Evolutionary conservation across 2,329 filamentous ascomycete species (phyloP), one percentile per base, ranked within the genome.

Genomic region (Aspergillus vadensis): DNA sequence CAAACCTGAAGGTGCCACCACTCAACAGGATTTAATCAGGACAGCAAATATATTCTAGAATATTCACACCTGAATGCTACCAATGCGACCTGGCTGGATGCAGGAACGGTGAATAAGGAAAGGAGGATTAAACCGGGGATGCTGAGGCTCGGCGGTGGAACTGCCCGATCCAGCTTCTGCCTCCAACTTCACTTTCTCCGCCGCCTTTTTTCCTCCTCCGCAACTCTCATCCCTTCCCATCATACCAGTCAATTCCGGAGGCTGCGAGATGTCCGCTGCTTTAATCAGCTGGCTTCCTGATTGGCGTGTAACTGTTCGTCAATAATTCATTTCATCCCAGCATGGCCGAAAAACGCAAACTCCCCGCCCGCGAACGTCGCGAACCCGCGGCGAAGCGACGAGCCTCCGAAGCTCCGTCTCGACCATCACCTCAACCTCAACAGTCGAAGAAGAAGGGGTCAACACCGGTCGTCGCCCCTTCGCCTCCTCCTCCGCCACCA

Each of bases 331-430:
- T 32, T 4, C n/a, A 50, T 19, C 4, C 8, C n/a, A 30, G 23
- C 32, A 79, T 79, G 74, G 76, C 74, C 10, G 76, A 79, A 64
- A 81, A 80, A 70, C 77, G 79, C 60, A 76, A 73, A 58, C 70
- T 78, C 14, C 75, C 78, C 8, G 66, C 78, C 38, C 76, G 78
- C 61, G 77, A 77, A 44, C 77, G 79, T 59, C 75, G 78, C 60
- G 78, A 80, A 68, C 72, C 77, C 38, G 73, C 77, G 47, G 73
- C 74, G 49, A 81, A 80, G 67, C 69, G 76, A 70, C 74, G 77
- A 67, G 73, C 72, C 65, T 76, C 79, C 64, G 76, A 76, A 68
- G 76, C 75, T 30, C 63, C 70, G 57, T 67, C 72, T 53, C 69
- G 69, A 65, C 60, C 68, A 38, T 65, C 57, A 25, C 48, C 74